These are phyloP conservation scores for Lentinula guzmanii DNA, from an alignment of 768 basidiomycete genomes.

Conservation along the genomic window DNA sequence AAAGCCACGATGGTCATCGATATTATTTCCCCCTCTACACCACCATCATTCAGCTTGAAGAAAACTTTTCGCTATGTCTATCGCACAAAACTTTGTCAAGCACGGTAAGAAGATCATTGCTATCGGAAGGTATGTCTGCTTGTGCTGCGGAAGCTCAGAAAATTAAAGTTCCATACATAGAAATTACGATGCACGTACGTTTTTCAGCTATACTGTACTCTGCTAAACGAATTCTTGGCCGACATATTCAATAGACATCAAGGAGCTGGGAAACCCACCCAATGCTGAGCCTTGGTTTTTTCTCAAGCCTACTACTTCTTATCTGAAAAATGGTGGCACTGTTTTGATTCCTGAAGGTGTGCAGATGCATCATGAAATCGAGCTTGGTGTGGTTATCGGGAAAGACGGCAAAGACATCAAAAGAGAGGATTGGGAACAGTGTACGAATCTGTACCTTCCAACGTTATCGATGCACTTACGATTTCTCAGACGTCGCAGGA, in stretches of 20 bases:
- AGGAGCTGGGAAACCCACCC: not conserved
- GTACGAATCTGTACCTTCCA: not conserved
- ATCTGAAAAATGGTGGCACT: not conserved
- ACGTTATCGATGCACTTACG: not conserved
- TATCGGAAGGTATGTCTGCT: not conserved
- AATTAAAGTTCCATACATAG: not conserved
- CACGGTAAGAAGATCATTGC: not conserved
- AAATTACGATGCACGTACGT: not conserved
- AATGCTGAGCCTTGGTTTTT: conserved; percentile 1
- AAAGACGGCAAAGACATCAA: not conserved
- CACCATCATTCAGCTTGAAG: too few species aligned
- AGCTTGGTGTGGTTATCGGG: not conserved
- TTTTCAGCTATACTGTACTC: too few species aligned
- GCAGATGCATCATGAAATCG: not conserved
- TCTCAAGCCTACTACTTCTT: not conserved
- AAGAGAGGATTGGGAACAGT: not conserved
- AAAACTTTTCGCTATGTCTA: not conserved
- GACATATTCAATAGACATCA: not conserved
- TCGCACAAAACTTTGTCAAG: not conserved
- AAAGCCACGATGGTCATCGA: too few species aligned
- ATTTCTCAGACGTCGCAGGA: not conserved
- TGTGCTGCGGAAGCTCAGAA: not conserved
- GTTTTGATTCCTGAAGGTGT: not conserved
- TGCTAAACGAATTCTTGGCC: too few species aligned
- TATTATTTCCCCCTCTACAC: too few species aligned